A percentile compares a stretch with the other conserved stretches of the same genome.
phyloP scores from a whole-genome alignment of 106 monocot genomes.

The Chionographis japonica region DNA sequence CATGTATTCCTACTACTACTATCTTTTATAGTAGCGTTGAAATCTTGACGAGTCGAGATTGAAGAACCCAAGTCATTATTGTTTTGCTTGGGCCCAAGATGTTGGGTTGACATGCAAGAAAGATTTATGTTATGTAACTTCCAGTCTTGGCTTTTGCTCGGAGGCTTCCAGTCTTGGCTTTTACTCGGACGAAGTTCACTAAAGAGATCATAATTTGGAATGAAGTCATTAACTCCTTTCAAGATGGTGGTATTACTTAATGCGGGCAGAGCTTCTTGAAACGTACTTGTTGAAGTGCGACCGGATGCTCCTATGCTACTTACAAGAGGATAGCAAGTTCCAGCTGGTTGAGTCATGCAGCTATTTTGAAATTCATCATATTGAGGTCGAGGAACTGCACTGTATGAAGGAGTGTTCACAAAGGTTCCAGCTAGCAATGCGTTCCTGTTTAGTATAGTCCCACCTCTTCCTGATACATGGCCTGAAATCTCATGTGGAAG shows the following conservation, averaged over 20 bases:
- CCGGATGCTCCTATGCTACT: background rate
- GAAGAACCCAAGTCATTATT: constrained; percentile 13
- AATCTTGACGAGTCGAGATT: background rate
- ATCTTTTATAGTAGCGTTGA: constrained; percentile 6
- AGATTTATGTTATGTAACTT: constrained; percentile 11
- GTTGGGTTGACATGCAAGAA: constrained; percentile 9
- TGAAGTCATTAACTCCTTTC: constrained; percentile 1
- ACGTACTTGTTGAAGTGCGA: too few relatives aligned
- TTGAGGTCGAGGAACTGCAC: constrained; percentile 1
- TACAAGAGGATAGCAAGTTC: constrained; percentile 7
- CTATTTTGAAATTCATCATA: constrained; percentile 12
- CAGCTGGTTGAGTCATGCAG: constrained; percentile 1
- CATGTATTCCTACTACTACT: constrained; percentile 10
- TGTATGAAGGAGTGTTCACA: constrained; percentile 11
- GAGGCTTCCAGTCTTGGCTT: too few relatives aligned
- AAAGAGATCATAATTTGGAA: constrained; percentile 4
- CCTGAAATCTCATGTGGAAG: constrained; percentile 3
- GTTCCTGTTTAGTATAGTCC: background rate
- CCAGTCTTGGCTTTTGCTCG: constrained; percentile 15
- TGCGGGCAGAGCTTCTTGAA: constrained; percentile 3
- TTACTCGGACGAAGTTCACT: constrained; percentile 2
- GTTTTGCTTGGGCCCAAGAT: background rate
- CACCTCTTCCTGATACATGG: background rate
- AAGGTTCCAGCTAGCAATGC: background rate
- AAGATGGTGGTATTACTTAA: background rate